These are phyloP conservation scores for Chaetomium olivaceum DNA, from an alignment of 2,329 filamentous ascomycete genomes.

Conservation along the genomic window DNA sequence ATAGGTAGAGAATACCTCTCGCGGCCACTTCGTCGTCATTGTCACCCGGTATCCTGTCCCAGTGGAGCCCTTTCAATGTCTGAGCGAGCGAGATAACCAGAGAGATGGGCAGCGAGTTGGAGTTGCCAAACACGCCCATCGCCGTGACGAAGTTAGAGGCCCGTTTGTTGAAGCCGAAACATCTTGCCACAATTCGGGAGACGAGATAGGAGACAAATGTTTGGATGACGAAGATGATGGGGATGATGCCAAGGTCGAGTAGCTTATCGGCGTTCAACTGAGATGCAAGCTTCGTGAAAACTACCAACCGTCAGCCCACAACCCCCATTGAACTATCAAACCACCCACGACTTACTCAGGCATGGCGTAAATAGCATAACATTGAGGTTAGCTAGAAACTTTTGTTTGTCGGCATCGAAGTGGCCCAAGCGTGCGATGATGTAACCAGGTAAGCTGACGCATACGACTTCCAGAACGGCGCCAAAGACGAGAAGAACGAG, in stretches of 20 bases:
- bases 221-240: slow-evolving; percentile 88
- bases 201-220: slow-evolving; percentile 83
- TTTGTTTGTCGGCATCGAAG: slow-evolving; percentile 94
- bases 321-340: background rate
- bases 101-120: slow-evolving; percentile 95
- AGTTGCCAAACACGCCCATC: slow-evolving; percentile 95
- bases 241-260: slow-evolving; percentile 86
- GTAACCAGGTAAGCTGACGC: slow-evolving; percentile 91
- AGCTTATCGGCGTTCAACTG: slow-evolving; percentile 92
- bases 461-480: slow-evolving; percentile 92
- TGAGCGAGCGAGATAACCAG: slow-evolving; percentile 91
- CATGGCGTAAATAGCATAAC: slow-evolving; percentile 96
- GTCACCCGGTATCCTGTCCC: slow-evolving; percentile 86
- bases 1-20: slow-evolving; percentile 87
- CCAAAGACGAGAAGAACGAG: slow-evolving; percentile 86
- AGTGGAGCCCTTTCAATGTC: slow-evolving; percentile 88
- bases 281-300: slow-evolving; percentile 95
- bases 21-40: slow-evolving; percentile 95
- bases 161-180: slow-evolving; percentile 79
- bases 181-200: slow-evolving; percentile 67
- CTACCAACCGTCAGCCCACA: slow-evolving; percentile 46
- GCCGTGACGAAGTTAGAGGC: slow-evolving; percentile 93
- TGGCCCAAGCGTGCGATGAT: slow-evolving; percentile 86
- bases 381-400: slow-evolving; percentile 94
- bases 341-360: slow-evolving; percentile 62